phyloP scores from a whole-genome alignment of 805 yeast species.

The Cyberlindnera samutprakarnensis region DNA sequence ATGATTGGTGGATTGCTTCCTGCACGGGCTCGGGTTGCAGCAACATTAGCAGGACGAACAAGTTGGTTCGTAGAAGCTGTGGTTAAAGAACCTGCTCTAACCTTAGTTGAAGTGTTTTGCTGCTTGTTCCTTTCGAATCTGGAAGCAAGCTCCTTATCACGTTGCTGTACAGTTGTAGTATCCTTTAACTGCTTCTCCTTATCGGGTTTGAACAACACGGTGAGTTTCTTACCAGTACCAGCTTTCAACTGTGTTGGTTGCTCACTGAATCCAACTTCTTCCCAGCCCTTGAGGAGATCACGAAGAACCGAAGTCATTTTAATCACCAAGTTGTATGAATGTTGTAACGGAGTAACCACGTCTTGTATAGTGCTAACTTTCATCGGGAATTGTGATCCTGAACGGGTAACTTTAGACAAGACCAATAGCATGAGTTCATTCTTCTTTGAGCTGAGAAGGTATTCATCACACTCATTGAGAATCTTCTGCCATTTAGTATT shows the following conservation, averaged over 20 bases:
- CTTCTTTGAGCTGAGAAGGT: constrained; percentile 30
- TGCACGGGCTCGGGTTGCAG: too few relatives aligned
- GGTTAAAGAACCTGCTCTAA: constrained; percentile 11
- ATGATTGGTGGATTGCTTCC: too few relatives aligned
- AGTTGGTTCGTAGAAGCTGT: too few relatives aligned
- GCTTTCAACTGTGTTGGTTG: too few relatives aligned
- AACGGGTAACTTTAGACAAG: constrained; percentile 33
- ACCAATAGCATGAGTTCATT: constrained; percentile 38
- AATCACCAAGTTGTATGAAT: constrained; percentile 6
- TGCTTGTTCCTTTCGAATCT: constrained; percentile 8
- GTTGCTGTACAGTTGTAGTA: constrained; percentile 12
- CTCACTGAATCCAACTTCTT: too few relatives aligned
- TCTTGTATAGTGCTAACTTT: constrained; percentile 27
- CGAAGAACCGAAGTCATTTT: constrained; percentile 4
- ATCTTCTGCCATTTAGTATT: constrained; percentile 22
- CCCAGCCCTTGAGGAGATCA: constrained; percentile 14
- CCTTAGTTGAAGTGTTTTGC: too few relatives aligned
- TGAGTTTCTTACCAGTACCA: constrained; percentile 10
- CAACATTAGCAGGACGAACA: too few relatives aligned
- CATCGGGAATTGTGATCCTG: constrained; percentile 27
- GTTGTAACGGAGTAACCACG: constrained; percentile 13
- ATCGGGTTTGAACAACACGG: constrained; percentile 13
- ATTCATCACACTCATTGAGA: constrained; percentile 27
- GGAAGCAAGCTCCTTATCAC: constrained; percentile 11
- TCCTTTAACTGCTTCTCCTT: constrained; percentile 14